These are phyloP conservation scores for Clonostachys solani DNA, from an alignment of 2,329 filamentous ascomycete genomes.

Conservation along the genomic window DNA sequence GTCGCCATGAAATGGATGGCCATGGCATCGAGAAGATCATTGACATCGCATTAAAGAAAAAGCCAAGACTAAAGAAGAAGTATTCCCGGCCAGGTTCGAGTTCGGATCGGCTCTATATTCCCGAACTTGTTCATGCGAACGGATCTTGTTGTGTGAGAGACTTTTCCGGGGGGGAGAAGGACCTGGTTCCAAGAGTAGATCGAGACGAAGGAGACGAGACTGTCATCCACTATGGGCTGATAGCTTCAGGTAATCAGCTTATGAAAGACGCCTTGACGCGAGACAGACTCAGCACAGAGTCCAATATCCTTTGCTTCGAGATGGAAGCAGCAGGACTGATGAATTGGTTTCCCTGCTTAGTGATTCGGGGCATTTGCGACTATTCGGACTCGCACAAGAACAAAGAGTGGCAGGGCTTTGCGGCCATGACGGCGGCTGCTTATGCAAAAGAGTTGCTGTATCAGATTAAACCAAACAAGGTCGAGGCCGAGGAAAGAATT, in stretches of 20 bases:
- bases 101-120: background rate
- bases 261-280: background rate
- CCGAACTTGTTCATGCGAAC: background rate
- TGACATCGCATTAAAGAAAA: background rate
- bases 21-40: background rate
- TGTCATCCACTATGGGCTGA: background rate
- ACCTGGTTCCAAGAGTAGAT: background rate
- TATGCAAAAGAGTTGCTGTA: constrained; percentile 13
- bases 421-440: constrained; percentile 14
- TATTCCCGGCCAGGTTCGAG: background rate
- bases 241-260: background rate
- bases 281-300: background rate
- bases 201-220: background rate
- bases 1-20: background rate
- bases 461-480: background rate
- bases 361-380: constrained; percentile 22
- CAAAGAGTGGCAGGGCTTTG: constrained; percentile 15
- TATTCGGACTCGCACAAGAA: constrained; percentile 22
- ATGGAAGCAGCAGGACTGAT: constrained; percentile 2
- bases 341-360: constrained; percentile 16
- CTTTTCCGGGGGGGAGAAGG: background rate
- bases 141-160: background rate
- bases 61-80: background rate
- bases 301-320: background rate
- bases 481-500: background rate